Percentiles rank a stretch among this genome's conserved stretches.
Evolutionary conservation across 495 filamentous ascomycete species (phyloP).

Genomic region (Coniosporium apollinis): DNA sequence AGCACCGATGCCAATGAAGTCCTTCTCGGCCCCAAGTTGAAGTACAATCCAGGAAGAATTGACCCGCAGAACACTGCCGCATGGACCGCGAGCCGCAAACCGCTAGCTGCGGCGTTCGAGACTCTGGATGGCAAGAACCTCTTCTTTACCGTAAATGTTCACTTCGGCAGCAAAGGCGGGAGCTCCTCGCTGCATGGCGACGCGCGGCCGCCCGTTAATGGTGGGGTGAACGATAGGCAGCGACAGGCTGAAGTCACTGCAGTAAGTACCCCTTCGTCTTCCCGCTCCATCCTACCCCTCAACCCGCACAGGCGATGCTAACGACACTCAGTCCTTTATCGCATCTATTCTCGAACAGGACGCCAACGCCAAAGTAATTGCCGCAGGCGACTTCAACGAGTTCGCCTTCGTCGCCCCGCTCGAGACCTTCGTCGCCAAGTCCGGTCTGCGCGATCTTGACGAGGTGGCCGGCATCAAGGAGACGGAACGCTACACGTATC

Average conservation of each 20-base stretch:
- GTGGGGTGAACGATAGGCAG: conserved; percentile 31
- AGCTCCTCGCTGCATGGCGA: conserved; percentile 39
- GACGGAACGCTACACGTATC: conserved; percentile 43
- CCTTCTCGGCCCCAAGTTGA: conserved; percentile 22
- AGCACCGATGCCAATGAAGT: conserved; percentile 30
- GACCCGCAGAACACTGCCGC: conserved; percentile 4
- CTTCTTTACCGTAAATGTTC: conserved; percentile 47
- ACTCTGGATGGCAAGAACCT: conserved; percentile 24
- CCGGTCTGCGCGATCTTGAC: conserved; percentile 36
- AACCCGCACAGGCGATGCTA: background rate
- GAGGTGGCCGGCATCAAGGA: conserved; percentile 26
- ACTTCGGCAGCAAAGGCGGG: conserved; percentile 39
- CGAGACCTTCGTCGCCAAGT: conserved; percentile 24
- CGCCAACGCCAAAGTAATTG: conserved; percentile 28
- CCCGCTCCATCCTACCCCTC: too few species aligned
- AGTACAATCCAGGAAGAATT: background rate
- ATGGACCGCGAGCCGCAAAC: conserved; percentile 10
- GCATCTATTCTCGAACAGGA: conserved; percentile 28
- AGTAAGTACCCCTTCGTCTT: too few species aligned
- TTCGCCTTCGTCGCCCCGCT: conserved; percentile 38
- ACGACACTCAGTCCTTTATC: conserved; percentile 15
- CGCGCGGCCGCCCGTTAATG: conserved; percentile 41
- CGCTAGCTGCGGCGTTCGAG: conserved; percentile 39
- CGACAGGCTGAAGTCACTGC: conserved; percentile 33
- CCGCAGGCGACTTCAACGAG: conserved; percentile 47